phyloP scores from a whole-genome alignment of 2,329 filamentous ascomycete genomes.

The Penicillium verrucosum region DNA sequence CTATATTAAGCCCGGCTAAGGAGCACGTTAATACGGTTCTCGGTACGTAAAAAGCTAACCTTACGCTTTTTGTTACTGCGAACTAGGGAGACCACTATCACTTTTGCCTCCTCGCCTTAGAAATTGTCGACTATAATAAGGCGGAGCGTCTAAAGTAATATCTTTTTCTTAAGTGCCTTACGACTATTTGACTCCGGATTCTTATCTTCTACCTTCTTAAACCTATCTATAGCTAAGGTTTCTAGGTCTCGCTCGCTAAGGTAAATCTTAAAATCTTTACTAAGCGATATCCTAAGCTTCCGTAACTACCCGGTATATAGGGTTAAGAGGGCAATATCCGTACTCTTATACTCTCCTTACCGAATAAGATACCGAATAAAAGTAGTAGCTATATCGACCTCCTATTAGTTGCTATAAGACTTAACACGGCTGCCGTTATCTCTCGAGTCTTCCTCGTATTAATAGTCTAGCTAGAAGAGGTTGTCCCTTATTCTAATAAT shows the following conservation, averaged over 20 bases:
- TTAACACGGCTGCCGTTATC: slow-evolving; percentile 9
- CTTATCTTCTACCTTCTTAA: background rate
- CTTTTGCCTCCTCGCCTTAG: slow-evolving; percentile 66
- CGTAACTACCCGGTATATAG: slow-evolving; percentile 19
- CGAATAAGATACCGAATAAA: slow-evolving; percentile 21
- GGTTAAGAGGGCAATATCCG: slow-evolving; percentile 22
- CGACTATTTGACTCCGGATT: background rate
- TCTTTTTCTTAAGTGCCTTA: slow-evolving; percentile 4
- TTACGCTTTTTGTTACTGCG: slow-evolving; percentile 58
- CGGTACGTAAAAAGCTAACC: slow-evolving; percentile 60
- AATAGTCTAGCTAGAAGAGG: slow-evolving; percentile 26
- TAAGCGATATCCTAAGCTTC: slow-evolving; percentile 9
- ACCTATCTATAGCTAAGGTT: slow-evolving; percentile 1
- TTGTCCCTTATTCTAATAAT: slow-evolving; percentile 12
- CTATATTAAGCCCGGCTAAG: slow-evolving; percentile 40
- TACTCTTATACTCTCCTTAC: slow-evolving; percentile 22
- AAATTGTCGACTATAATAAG: slow-evolving; percentile 67
- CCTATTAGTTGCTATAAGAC: slow-evolving; percentile 18
- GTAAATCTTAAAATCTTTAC: slow-evolving; percentile 5
- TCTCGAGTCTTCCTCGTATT: slow-evolving; percentile 7
- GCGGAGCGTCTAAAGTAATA: slow-evolving; percentile 12
- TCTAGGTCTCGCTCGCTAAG: slow-evolving; percentile 9
- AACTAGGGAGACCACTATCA: slow-evolving; percentile 64
- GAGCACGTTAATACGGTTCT: slow-evolving; percentile 64
- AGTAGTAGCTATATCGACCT: slow-evolving; percentile 21